Conservation (phyloP, 1,284 basidiomycete genomes). For the Serendipita sp. region DNA sequence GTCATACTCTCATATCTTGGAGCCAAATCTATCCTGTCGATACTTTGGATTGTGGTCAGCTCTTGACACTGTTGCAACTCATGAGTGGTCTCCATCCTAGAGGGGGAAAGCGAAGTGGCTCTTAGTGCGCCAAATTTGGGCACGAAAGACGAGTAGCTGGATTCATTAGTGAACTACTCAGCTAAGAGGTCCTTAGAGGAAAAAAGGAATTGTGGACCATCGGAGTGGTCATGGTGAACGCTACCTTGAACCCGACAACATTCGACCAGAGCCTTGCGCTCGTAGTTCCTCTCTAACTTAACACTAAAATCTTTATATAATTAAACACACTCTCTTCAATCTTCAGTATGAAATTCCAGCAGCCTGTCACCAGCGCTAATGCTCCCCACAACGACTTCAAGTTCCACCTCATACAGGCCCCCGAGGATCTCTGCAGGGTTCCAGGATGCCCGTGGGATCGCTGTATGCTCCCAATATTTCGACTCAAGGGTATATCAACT, state of each 20-base stretch:
- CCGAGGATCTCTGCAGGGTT: not conserved
- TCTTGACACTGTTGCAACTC: too few species aligned
- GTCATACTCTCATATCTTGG: too few species aligned
- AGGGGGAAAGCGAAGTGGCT: too few species aligned
- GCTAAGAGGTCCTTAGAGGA: too few species aligned
- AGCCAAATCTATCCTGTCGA: too few species aligned
- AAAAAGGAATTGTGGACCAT: too few species aligned
- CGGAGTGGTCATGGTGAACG: too few species aligned
- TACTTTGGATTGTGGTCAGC: too few species aligned
- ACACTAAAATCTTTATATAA: not conserved
- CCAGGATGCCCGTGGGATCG: not conserved
- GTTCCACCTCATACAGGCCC: not conserved
- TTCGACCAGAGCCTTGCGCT: not conserved
- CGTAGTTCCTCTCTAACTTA: not conserved
- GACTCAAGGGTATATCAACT: not conserved
- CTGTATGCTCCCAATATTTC: not conserved
- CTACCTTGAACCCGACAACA: not conserved
- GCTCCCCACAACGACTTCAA: not conserved
- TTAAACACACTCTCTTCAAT: not conserved
- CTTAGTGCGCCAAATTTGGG: too few species aligned
- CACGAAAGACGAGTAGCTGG: too few species aligned
- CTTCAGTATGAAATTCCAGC: not conserved
- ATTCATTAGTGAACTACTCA: too few species aligned
- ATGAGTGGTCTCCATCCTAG: too few species aligned
- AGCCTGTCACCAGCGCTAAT: not conserved